Base-by-base conservation (phyloP, 768 basidiomycete species). In the Lentinula detonsa region DNA sequence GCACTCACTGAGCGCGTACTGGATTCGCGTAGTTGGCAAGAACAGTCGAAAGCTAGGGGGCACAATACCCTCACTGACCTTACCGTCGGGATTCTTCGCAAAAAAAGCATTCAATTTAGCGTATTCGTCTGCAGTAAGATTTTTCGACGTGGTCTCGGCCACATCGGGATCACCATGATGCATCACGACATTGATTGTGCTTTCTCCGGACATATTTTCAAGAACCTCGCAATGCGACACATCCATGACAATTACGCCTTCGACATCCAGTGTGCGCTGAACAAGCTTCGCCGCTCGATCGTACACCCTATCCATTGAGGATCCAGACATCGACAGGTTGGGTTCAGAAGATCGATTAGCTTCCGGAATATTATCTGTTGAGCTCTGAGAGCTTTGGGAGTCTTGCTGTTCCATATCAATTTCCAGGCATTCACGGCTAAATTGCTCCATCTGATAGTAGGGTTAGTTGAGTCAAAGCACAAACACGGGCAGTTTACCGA, bases 351-450 rank as follows among this genome's bases (percentile, higher is more conserved):
- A 54, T 33, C 23, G 53, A 35, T 51, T 48, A 5, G n/a, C 39
- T 18, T 37, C 16, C n/a, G 53, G 10, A 40, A 39, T 2, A n/a
- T 5, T 56, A 23, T 33, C 40, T 48, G 43, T n/a, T 7, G 34
- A 50, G 58, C 33, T 43, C 11, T 9, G 53, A 28, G 23, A 21
- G 48, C 33, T 39, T 62, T 62, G 64, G 68, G 70, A 56, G 70
- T 73, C 62, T 56, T 78, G 74, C 53, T 76, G 69, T 59, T 85
- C 82, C 40, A 80, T 82, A 71, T 96, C 93, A 64, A 95, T 90
- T 70, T 96, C 95, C 28, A 98, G 81, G 67, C 93, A 95, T 72
- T 98, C 95, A 21, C 95, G 85, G 56, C 91, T 95, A 70, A 98
- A 97, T 65, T 91, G 85, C 70, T 98, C 95, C 95, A 98, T 96